Conservation (phyloP, 23 red algal genomes). For the Chondrus crispus region DNA sequence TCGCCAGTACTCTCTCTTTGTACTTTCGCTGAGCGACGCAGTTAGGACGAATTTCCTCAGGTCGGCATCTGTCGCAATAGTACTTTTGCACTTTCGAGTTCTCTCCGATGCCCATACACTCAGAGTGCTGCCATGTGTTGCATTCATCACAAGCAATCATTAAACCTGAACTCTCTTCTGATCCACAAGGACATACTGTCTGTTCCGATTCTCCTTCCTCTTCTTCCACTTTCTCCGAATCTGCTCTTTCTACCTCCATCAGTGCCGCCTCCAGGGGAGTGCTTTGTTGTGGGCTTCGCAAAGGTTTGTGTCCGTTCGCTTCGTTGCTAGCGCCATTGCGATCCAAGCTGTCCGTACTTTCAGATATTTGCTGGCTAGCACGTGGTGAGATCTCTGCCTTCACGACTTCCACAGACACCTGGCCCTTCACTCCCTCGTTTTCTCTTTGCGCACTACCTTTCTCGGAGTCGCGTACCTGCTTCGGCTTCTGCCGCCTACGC, state of each 20-base stretch:
- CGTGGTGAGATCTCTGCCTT: too few relatives aligned
- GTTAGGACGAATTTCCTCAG: conserved; percentile 73
- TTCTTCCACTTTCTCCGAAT: conserved; percentile 18
- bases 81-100: conserved; percentile 62
- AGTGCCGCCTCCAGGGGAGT: conserved; percentile 13
- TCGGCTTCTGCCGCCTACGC: too few relatives aligned
- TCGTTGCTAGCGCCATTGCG: too few relatives aligned
- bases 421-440: too few relatives aligned
- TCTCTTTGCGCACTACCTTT: too few relatives aligned
- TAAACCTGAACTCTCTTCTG: conserved; percentile 57
- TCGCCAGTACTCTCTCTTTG: conserved; percentile 24
- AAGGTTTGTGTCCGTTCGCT: too few relatives aligned
- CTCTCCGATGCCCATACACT: conserved; percentile 89
- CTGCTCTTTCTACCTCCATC: neutral
- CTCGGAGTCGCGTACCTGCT: too few relatives aligned
- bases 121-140: conserved; percentile 95
- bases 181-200: conserved; percentile 92
- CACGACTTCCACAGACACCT: too few relatives aligned
- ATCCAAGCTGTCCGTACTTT: too few relatives aligned
- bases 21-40: conserved; percentile 75
- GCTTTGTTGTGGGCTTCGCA: too few relatives aligned
- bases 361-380: too few relatives aligned
- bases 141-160: conserved; percentile 97
- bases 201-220: conserved; percentile 59
- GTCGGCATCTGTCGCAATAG: conserved; percentile 88